Conservation (phyloP, 2,329 filamentous ascomycete genomes). For the Trichoderma sp. region DNA sequence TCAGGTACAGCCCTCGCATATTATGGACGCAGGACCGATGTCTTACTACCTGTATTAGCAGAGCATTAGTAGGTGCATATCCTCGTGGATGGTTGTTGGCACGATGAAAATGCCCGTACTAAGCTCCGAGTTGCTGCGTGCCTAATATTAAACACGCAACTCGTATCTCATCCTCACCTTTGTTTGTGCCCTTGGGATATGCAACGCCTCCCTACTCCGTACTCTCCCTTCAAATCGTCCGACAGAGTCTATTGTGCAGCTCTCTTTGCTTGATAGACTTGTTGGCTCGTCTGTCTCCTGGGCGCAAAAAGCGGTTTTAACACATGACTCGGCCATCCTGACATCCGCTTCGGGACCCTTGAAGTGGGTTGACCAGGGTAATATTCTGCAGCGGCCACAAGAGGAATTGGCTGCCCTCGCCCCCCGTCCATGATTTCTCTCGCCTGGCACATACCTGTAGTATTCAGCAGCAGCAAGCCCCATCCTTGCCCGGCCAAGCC, state of each 20-base stretch:
- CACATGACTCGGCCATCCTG: constrained; percentile 10
- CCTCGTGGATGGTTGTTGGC: background rate
- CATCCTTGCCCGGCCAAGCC: background rate
- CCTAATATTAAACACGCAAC: background rate
- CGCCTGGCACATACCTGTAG: background rate
- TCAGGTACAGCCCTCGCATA: background rate
- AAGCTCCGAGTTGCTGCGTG: background rate
- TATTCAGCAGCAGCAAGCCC: background rate
- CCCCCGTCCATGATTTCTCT: constrained; percentile 7
- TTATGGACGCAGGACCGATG: background rate
- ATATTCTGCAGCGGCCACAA: constrained; percentile 1
- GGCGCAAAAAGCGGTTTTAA: constrained; percentile 15
- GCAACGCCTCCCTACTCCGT: background rate
- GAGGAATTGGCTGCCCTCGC: background rate
- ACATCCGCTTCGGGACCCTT: constrained; percentile 9
- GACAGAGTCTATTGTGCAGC: background rate
- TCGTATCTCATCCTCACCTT: background rate
- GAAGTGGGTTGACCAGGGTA: constrained; percentile 13
- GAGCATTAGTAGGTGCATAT: background rate
- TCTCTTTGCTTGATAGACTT: background rate
- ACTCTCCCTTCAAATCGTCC: background rate
- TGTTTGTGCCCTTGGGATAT: background rate
- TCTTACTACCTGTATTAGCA: background rate
- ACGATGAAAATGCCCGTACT: background rate
- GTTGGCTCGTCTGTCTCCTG: constrained; percentile 2